Conservation (phyloP, 2,329 filamentous ascomycete species). For the Oidium heveae region DNA sequence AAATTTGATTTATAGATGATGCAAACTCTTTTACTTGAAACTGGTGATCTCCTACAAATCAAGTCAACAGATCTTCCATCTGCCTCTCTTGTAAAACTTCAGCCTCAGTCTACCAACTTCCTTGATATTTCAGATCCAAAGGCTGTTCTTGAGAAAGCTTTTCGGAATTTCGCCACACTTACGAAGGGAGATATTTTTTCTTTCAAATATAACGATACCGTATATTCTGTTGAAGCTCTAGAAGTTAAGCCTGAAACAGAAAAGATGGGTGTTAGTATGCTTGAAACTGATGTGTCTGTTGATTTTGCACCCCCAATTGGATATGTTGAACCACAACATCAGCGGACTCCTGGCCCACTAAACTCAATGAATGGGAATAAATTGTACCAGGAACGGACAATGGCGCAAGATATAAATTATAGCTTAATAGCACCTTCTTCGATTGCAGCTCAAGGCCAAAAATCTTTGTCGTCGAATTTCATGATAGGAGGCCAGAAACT, state of each 20-base stretch:
- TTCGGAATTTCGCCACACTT: slow-evolving; percentile 82
- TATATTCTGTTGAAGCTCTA: slow-evolving; percentile 79
- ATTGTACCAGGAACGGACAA: slow-evolving; percentile 65
- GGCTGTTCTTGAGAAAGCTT: slow-evolving; percentile 86
- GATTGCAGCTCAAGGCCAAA: slow-evolving; percentile 35
- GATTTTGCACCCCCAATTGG: slow-evolving; percentile 88
- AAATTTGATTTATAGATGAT: slow-evolving; percentile 40
- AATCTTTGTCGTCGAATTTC: slow-evolving; percentile 52
- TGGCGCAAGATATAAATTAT: slow-evolving; percentile 98
- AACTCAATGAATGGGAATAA: slow-evolving; percentile 47
- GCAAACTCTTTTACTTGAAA: slow-evolving; percentile 70
- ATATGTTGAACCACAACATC: slow-evolving; percentile 63
- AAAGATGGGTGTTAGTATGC: slow-evolving; percentile 72
- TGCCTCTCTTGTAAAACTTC: slow-evolving; percentile 82
- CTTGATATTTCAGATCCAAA: slow-evolving; percentile 94
- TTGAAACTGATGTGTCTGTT: slow-evolving; percentile 89
- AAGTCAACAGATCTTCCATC: slow-evolving; percentile 83
- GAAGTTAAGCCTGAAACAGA: slow-evolving; percentile 73
- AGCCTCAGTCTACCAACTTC: slow-evolving; percentile 80
- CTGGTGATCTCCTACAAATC: slow-evolving; percentile 82
- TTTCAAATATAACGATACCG: slow-evolving; percentile 85
- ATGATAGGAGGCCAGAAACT: slow-evolving; percentile 56
- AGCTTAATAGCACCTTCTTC: slow-evolving; percentile 62
- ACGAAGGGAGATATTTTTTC: slow-evolving; percentile 89
- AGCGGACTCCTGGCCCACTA: slow-evolving; percentile 46